Base-by-base conservation (phyloP, 192 early-diverging fungal species). In the Gryganskiella cystojenkinii region DNA sequence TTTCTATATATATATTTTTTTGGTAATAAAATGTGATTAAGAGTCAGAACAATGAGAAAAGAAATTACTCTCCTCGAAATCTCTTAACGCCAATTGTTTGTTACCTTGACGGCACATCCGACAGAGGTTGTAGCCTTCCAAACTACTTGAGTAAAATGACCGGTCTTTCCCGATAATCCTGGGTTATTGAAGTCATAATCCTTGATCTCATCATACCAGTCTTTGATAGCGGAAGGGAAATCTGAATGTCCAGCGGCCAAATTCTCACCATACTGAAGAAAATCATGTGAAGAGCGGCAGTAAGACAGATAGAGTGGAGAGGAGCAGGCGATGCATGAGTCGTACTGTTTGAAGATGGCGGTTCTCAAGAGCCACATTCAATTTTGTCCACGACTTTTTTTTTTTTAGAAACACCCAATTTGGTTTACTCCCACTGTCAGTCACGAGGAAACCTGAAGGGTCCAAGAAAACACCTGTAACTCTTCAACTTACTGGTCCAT, bases 201-300 rank as follows among this genome's bases (percentile, higher is more conserved):
- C 19, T 58, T 56, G 34, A 34, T 56, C 42, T 85, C 83, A 24
- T 56, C 47, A 52, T 82, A 85, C 81, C 83, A 82, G 27, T 47
- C 78, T 20, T 44, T 22, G 28, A 80, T 35, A 3, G 62, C 72
- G 7, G 42, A 13, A 0, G 53, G 37, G 51, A 64, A 73, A 24
- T 57, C 50, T 5, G 30, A 14, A 52, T 82, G 78, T 19, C 80
- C 71, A 44, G 64, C 54, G 10, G 72, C 83, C 25, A 85, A 46
- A 53, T 82, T 85, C 66, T 85, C 83, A 22, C 78, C 81, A 27
- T 82, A 85, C 22, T 56, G 55, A n/a, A 44, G 17, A 8, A 53
- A 33, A 0, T 35, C n/a, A 61, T 40, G 37, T 5, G 25, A 45
- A 10, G 27, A 2, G 30, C 22, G 52, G 35, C 7, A 52, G 34